These are phyloP conservation scores for Eucalyptus rudis DNA, from an alignment of 345 rosid species.

Conservation along the genomic window DNA sequence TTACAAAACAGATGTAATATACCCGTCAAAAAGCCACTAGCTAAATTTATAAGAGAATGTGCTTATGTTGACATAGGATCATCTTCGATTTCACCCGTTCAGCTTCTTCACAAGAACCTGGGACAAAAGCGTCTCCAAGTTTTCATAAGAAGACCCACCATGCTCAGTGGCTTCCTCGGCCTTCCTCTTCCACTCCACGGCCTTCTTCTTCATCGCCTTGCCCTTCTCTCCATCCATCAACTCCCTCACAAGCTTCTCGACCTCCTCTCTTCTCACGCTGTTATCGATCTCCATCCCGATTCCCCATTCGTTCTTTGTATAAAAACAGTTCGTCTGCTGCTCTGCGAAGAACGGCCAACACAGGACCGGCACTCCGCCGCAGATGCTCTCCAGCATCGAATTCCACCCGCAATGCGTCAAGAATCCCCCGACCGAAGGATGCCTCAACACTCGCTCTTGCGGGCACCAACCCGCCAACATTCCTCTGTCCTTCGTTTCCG, in stretches of 20 bases:
- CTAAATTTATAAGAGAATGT: background rate
- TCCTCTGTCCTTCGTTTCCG: background rate
- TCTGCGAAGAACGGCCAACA: slow-evolving; percentile 16
- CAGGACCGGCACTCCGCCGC: slow-evolving; percentile 2
- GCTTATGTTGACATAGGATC: background rate
- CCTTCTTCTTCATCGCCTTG: background rate
- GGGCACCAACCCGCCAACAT: background rate
- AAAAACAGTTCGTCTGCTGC: slow-evolving; percentile 9
- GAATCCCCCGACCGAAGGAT: background rate
- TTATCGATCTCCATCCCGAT: slow-evolving; percentile 26
- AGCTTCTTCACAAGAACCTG: background rate
- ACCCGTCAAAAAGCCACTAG: background rate
- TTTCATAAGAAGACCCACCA: background rate
- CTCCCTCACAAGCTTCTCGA: slow-evolving; percentile 13
- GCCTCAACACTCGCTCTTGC: slow-evolving; percentile 5
- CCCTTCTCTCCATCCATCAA: slow-evolving; percentile 18
- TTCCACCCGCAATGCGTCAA: slow-evolving; percentile 10
- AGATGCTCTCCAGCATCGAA: slow-evolving; percentile 7
- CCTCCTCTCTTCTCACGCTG: slow-evolving; percentile 19
- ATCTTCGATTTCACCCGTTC: background rate
- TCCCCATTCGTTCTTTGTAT: slow-evolving; percentile 16
- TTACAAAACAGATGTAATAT: background rate
- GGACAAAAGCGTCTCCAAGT: background rate
- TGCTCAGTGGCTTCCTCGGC: no score
- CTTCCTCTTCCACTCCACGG: no score